Conservation (phyloP, 139 green algal species). For the Chlamydomonas sphaeroides region DNA sequence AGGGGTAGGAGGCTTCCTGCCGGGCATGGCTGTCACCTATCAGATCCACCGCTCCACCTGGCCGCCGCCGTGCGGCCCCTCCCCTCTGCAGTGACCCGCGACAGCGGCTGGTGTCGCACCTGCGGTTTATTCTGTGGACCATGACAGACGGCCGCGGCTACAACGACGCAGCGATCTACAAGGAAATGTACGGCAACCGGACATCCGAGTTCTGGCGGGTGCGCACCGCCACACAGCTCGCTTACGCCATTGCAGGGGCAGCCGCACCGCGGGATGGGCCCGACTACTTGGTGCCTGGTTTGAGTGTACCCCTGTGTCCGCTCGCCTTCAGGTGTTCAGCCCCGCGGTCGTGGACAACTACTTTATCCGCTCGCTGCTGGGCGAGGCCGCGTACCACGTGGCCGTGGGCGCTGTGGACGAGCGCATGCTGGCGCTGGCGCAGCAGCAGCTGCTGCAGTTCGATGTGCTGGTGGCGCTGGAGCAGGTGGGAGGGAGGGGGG, state of each 20-base stretch:
- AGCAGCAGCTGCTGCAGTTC: constrained; percentile 34
- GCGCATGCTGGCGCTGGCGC: constrained; percentile 2
- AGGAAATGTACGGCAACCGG: constrained; percentile 25
- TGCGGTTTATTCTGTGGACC: constrained; percentile 44
- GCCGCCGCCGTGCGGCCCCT: too few species aligned
- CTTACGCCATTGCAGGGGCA: too few species aligned
- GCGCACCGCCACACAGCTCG: too few species aligned
- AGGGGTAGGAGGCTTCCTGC: too few species aligned
- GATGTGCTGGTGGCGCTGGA: constrained; percentile 35
- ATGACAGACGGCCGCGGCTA: constrained; percentile 31
- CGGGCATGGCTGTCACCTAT: too few species aligned
- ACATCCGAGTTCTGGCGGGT: constrained; percentile 23
- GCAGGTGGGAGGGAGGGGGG: not conserved
- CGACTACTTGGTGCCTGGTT: too few species aligned
- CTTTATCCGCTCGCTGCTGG: constrained; percentile 30
- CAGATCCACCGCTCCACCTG: too few species aligned
- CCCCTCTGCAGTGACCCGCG: constrained; percentile 1
- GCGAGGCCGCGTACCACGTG: constrained; percentile 27
- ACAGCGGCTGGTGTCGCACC: constrained; percentile 26
- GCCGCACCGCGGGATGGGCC: too few species aligned
- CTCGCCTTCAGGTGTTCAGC: not conserved
- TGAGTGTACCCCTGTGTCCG: too few species aligned
- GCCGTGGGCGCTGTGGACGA: not conserved
- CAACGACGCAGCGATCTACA: constrained; percentile 29
- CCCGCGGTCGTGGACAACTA: constrained; percentile 41